Base-by-base conservation (phyloP, 805 yeast genomes). In the Brettanomyces sp. region DNA sequence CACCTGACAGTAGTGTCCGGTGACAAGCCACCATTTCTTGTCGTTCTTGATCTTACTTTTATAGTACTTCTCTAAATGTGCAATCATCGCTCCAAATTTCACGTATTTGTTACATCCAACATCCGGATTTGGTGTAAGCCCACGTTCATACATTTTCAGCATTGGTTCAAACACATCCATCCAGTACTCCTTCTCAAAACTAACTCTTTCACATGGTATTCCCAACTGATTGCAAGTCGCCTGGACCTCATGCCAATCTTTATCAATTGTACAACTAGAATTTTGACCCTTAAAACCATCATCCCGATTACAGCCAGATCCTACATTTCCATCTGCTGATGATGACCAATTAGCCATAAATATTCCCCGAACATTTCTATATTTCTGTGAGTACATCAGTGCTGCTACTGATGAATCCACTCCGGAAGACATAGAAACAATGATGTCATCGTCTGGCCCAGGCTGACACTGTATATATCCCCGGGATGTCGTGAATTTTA, bases 341-440 rank as follows among this genome's bases (percentile, higher is more conserved):
- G 57, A 49, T 36, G 79, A 70, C 97, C 97, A 93, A 65, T 93
- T 93, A 37, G 88, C 85, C 98, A 93, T 93, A 64, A 85, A 91
- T 1, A 93, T 72, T 0, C 97, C 99, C 40, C 72, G 64, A 2
- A 85, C 93, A 41, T 84, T 77, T 14, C 67, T 66, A 53, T 73
- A 77, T 33, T 66, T 58, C n/a, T 69, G 63, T 5, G 86, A 68
- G 53, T 72, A 80, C 49, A 63, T 56, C 41, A 62, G 47, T 0
- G 98, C 97, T 3, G 85, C 77, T 1, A 90, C 88, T 1, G 96
- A 83, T 0, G 97, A 90, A 63, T 93, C 99, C 1, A 93, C 98
- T 0, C 99, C 99, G 0, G 95, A 85, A 1, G 96, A 87, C 96
- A 93, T 86, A 6, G 98, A 96, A 4, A 93, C 78, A 21, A 85